phyloP scores from a whole-genome alignment of 352 stramenopile genomes.

The Globisporangium nagaii region DNA sequence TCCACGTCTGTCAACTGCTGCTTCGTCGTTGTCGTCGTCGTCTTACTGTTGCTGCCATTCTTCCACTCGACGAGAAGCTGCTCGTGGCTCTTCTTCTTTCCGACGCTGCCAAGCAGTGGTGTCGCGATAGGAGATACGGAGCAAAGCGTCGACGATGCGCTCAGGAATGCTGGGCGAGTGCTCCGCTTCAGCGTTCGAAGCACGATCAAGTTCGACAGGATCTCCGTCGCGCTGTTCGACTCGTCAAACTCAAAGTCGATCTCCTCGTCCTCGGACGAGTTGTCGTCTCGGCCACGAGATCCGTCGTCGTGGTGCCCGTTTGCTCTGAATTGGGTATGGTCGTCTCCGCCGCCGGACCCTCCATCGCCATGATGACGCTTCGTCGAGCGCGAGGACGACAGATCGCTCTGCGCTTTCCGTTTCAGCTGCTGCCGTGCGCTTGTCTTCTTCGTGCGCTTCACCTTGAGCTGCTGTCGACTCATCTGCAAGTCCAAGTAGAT shows the following conservation, averaged over 20 bases:
- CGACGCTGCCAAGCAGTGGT: constrained; percentile 1
- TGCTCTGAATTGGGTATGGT: background rate
- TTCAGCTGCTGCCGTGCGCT: constrained; percentile 22
- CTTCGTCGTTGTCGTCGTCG: constrained; percentile 1
- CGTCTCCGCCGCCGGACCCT: background rate
- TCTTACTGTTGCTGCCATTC: constrained; percentile 2
- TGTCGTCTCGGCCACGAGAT: constrained; percentile 5
- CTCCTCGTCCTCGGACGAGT: constrained; percentile 52
- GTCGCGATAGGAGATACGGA: constrained; percentile 33
- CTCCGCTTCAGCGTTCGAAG: constrained; percentile 63
- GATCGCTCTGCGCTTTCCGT: constrained; percentile 31
- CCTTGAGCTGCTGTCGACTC: constrained; percentile 80
- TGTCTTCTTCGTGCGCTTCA: constrained; percentile 55
- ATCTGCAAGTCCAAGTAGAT: constrained; percentile 87
- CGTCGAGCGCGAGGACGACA: constrained; percentile 22
- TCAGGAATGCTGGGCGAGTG: constrained; percentile 30
- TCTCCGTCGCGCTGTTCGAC: constrained; percentile 67
- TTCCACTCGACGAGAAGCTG: background rate
- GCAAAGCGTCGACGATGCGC: constrained; percentile 31
- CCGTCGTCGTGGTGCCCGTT: constrained; percentile 11
- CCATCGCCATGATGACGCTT: constrained; percentile 26
- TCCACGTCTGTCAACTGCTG: constrained; percentile 37
- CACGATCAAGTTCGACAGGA: constrained; percentile 74
- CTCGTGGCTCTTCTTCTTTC: background rate
- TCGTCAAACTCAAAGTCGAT: constrained; percentile 64